Conservation (phyloP, 306 rosid genomes). For the Mucuna pruriens region DNA sequence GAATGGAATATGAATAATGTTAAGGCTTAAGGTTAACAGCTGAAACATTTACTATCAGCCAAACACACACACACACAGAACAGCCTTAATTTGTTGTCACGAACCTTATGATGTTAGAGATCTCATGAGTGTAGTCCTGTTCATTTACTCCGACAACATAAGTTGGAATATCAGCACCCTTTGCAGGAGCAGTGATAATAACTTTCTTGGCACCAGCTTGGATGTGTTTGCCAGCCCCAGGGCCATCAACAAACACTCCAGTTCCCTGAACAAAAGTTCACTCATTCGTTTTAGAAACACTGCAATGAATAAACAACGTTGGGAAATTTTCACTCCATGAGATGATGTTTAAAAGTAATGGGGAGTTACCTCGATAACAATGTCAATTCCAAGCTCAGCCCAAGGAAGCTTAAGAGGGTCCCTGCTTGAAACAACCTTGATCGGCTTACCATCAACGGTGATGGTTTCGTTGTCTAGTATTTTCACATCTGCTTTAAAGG, state of each 20-base stretch:
- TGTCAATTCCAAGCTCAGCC: conserved; percentile 97
- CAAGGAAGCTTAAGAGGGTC: conserved; percentile 98
- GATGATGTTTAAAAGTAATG: background rate
- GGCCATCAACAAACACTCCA: conserved; percentile 98
- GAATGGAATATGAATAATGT: background rate
- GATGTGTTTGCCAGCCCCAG: conserved; percentile 98
- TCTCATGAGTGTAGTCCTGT: conserved; percentile 71
- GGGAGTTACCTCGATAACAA: conserved; percentile 84
- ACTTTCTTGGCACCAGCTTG: conserved; percentile 99
- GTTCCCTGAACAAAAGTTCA: conserved; percentile 71
- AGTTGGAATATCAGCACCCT: conserved; percentile 98
- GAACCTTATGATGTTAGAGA: conserved; percentile 81
- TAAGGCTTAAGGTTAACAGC: too few species aligned
- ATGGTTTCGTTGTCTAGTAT: conserved; percentile 71
- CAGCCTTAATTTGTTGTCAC: background rate
- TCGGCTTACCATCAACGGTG: conserved; percentile 86
- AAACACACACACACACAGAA: background rate
- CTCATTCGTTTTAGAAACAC: conserved; percentile 18
- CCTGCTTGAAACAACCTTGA: conserved; percentile 90
- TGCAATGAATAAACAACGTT: background rate
- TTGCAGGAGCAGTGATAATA: conserved; percentile 97
- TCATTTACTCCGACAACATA: conserved; percentile 94
- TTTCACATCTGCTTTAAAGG: conserved; percentile 89
- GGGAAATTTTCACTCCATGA: background rate
- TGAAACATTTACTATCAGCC: too few species aligned